Evolutionary conservation across 2,329 filamentous ascomycete genomes (phyloP).

Genomic region (Colletotrichum euphorbiae): DNA sequence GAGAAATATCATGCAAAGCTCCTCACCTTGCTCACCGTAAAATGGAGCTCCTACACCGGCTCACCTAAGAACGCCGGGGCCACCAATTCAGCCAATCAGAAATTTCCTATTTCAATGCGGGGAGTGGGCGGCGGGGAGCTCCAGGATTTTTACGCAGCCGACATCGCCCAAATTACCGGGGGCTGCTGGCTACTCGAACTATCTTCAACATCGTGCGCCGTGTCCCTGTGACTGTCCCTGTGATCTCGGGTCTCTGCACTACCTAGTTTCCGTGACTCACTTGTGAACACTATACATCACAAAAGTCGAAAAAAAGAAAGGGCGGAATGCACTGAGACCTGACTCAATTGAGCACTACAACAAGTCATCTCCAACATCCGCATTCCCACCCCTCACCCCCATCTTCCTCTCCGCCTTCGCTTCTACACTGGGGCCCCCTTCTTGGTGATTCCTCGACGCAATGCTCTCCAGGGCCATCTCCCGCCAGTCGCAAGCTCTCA

Average conservation of each 20-base stretch:
- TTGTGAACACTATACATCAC: not conserved
- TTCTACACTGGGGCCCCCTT: constrained; percentile 3
- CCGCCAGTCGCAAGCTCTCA: constrained; percentile 43
- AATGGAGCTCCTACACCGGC: constrained; percentile 18
- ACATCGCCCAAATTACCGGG: constrained; percentile 47
- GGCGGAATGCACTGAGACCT: constrained; percentile 8
- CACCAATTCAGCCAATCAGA: constrained; percentile 43
- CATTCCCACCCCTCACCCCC: constrained; percentile 9
- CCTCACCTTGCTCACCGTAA: constrained; percentile 17
- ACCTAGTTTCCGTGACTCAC: constrained; percentile 41
- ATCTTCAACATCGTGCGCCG: constrained; percentile 29
- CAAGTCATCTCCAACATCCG: not conserved
- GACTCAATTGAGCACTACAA: constrained; percentile 6
- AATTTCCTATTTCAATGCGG: constrained; percentile 45
- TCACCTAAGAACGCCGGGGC: constrained; percentile 7
- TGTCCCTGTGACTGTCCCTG: constrained; percentile 48
- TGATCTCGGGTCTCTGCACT: constrained; percentile 43
- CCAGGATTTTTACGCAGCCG: constrained; percentile 45
- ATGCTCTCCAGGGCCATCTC: constrained; percentile 42
- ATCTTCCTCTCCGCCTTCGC: constrained; percentile 6
- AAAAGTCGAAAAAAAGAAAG: constrained; percentile 14
- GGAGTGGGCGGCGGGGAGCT: constrained; percentile 44
- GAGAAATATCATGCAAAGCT: not conserved
- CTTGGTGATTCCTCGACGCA: constrained; percentile 31
- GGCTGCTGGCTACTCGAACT: constrained; percentile 3